These are phyloP conservation scores for Verticillium zaregamsianum DNA, from an alignment of 2,329 filamentous ascomycete genomes.

Conservation along the genomic window DNA sequence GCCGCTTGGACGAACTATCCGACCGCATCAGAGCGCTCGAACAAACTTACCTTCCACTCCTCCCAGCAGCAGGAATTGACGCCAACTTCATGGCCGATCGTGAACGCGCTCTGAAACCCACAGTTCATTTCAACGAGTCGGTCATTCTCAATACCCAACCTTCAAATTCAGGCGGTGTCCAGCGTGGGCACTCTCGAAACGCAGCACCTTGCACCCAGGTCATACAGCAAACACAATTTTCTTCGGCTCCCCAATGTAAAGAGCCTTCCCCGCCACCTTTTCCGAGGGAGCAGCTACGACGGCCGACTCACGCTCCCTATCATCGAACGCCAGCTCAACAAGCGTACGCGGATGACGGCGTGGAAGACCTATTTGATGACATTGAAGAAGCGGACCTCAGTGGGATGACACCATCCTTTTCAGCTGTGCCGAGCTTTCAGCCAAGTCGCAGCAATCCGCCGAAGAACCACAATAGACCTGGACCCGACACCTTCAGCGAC, in stretches of 20 bases:
- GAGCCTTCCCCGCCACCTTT: conserved; percentile 13
- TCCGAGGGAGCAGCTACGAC: conserved; percentile 10
- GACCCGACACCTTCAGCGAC: conserved; percentile 36
- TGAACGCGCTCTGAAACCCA: not conserved
- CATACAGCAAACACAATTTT: conserved; percentile 48
- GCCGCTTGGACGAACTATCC: conserved; percentile 42
- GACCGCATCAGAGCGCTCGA: conserved; percentile 36
- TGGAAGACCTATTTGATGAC: conserved; percentile 22
- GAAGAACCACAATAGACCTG: conserved; percentile 12
- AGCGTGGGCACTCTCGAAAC: not conserved
- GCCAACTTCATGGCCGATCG: conserved; percentile 31
- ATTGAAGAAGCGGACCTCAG: conserved; percentile 11
- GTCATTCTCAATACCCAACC: conserved; percentile 18
- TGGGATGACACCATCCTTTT: not conserved
- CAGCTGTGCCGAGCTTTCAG: not conserved
- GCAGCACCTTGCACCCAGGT: conserved; percentile 34
- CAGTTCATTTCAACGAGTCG: conserved; percentile 13
- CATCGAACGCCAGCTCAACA: not conserved
- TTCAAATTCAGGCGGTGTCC: conserved; percentile 14
- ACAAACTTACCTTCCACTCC: conserved; percentile 31
- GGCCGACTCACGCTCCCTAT: not conserved
- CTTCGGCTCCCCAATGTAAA: conserved; percentile 13
- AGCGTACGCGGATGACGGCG: conserved; percentile 18
- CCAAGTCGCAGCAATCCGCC: conserved; percentile 5
- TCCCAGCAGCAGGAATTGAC: conserved; percentile 42